Base-by-base conservation (phyloP, 148 eudicot species). In the Beta vulgaris region DNA sequence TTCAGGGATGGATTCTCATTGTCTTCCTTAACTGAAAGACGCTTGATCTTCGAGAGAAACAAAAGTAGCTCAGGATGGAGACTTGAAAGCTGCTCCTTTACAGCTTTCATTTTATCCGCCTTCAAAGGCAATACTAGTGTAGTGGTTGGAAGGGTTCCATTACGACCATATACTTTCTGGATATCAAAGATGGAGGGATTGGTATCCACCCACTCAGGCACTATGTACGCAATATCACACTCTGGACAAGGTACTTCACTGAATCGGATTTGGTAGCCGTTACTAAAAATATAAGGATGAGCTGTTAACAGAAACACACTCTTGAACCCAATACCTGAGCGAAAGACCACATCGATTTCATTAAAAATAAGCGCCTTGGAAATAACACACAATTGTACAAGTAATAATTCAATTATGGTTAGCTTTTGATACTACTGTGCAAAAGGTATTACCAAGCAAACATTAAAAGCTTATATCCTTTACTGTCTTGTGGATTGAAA, bases 141-240 rank as follows among this genome's bases (percentile, higher is more conserved):
- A 5, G 96, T 91, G 40, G 87, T 83, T 7, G 93, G 96, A 42
- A 91, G 86, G 12, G 77, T n/a, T 43, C 19, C 36, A 43, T 75
- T 63, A 19, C 15, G 5, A 15, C 91, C 95, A 55, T 90, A 85
- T 23, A 90, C 69, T 40, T 65, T 68, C 54, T 87, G 75, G 12
- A 91, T 78, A 35, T 69, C 83, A 0, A 88, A 82, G 67, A 91
- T 42, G 59, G 78, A 82, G 36, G 93, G 93, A 23, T n/a, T n/a
- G n/a, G n/a, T 73, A 73, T 25, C 86, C 88, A 91, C 93, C 96
- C 96, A 91, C 72, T 87, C 91, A 31, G 96, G 96, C 31, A 91
- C 93, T 31, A 89, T 82, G 82, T 86, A 91, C 19, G 91, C 91
- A 68, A 91, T 69, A 60, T 85, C 83, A 68, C 93, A 91, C 0